Conservation (phyloP, 129 eudicot genomes). For the Helichrysum umbraculigerum region DNA sequence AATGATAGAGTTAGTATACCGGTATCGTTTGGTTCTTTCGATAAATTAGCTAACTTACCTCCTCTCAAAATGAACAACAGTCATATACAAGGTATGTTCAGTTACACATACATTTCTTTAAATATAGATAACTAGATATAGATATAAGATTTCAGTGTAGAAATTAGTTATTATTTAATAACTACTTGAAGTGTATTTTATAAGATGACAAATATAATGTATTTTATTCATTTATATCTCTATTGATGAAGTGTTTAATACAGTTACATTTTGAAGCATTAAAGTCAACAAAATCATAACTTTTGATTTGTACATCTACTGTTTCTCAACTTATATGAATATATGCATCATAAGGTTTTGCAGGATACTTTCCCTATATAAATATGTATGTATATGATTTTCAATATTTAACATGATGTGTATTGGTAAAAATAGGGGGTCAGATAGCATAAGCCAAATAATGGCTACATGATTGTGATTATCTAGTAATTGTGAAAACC, state of each 20-base stretch:
- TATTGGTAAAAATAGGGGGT: too few species aligned
- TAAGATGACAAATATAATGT: not conserved
- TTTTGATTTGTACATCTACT: not conserved
- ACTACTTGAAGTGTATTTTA: not conserved
- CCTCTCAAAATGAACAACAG: conserved; percentile 47
- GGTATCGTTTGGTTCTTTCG: conserved; percentile 43
- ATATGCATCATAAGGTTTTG: too few species aligned
- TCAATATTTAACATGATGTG: too few species aligned
- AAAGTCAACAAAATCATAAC: not conserved
- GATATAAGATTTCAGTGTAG: not conserved
- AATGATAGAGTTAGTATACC: conserved; percentile 34
- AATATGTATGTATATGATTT: too few species aligned
- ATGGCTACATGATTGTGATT: not conserved
- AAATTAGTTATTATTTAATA: not conserved
- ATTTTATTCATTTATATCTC: too few species aligned
- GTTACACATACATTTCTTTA: not conserved
- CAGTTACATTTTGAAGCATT: not conserved
- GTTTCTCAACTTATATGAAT: not conserved
- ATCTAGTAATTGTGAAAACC: not conserved
- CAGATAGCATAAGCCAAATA: not conserved
- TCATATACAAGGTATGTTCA: conserved; percentile 51
- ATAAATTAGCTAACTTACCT: conserved; percentile 49
- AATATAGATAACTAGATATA: not conserved
- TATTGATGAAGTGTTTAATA: too few species aligned
- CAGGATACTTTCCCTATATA: too few species aligned